These are phyloP conservation scores for Funneliformis caledonium DNA, from an alignment of 371 early-diverging fungal species.

Conservation along the genomic window DNA sequence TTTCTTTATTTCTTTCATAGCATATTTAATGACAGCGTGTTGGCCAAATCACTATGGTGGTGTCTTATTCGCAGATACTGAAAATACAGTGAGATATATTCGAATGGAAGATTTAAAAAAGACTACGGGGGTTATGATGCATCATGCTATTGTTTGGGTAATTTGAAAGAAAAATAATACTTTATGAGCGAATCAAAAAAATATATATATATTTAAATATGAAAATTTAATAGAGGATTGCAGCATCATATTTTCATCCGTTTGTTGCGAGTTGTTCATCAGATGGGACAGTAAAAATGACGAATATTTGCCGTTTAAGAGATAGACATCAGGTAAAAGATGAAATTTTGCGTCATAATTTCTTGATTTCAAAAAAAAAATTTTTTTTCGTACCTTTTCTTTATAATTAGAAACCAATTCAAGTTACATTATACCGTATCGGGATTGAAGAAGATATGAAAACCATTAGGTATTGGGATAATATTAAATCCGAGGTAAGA, in stretches of 20 bases:
- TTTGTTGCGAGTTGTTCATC: constrained; percentile 37
- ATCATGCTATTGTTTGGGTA: constrained; percentile 33
- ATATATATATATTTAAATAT: not conserved
- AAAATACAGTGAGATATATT: constrained; percentile 32
- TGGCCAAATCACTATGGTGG: constrained; percentile 36
- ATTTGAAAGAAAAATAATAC: not conserved
- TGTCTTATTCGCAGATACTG: constrained; percentile 31
- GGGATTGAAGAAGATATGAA: not conserved
- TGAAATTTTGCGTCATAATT: not conserved
- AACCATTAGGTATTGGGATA: constrained; percentile 11
- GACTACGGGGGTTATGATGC: constrained; percentile 32
- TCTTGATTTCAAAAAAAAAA: not conserved
- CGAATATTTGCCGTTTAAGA: constrained; percentile 40
- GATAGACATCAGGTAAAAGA: constrained; percentile 25
- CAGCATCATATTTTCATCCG: constrained; percentile 33
- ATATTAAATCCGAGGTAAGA: constrained; percentile 35
- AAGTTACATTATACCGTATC: constrained; percentile 35
- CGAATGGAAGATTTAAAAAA: constrained; percentile 38
- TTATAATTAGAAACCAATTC: constrained; percentile 31
- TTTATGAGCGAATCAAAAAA: not conserved
- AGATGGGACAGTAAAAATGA: constrained; percentile 30
- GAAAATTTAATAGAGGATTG: constrained; percentile 10
- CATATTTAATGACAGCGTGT: constrained; percentile 20
- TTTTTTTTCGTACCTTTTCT: not conserved
- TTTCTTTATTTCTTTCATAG: not conserved